Evolutionary conservation across 116 monocot genomes (phyloP).

Genomic region (Zostera marina): DNA sequence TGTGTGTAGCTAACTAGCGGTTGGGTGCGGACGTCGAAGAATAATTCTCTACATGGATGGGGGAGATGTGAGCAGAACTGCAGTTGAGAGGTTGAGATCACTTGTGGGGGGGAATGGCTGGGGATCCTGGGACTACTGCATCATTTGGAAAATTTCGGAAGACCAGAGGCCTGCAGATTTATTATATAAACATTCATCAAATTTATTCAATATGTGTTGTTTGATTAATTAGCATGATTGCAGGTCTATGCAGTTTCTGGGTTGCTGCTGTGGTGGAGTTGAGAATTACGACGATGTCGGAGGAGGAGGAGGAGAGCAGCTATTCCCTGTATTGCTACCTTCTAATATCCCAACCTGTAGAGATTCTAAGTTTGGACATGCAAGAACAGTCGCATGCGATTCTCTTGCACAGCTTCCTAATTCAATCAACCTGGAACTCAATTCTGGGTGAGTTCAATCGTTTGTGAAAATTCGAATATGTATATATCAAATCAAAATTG

Average conservation of each 20-base stretch:
- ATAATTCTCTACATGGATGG: constrained; percentile 17
- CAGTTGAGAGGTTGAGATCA: constrained; percentile 39
- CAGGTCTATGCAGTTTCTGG: constrained; percentile 46
- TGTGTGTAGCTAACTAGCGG: not conserved
- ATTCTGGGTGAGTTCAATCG: constrained; percentile 12
- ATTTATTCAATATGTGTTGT: no score
- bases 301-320: constrained; percentile 11
- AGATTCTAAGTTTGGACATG: constrained; percentile 29
- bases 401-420: constrained; percentile 40
- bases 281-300: constrained; percentile 1
- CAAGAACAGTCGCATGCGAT: constrained; percentile 40
- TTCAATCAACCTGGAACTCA: constrained; percentile 46
- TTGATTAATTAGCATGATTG: not conserved
- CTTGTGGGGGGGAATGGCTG: constrained; percentile 38
- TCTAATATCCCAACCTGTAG: constrained; percentile 16
- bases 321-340: constrained; percentile 6
- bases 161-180: constrained; percentile 22
- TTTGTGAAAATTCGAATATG: no score
- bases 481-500: no score
- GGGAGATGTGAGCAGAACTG: constrained; percentile 4
- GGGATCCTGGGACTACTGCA: constrained; percentile 68
- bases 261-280: constrained; percentile 51
- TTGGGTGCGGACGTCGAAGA: not conserved
- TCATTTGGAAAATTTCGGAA: constrained; percentile 49
- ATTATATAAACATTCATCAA: not conserved